Conservation (phyloP, 148 eudicot species). For the Linanthus parryae region DNA sequence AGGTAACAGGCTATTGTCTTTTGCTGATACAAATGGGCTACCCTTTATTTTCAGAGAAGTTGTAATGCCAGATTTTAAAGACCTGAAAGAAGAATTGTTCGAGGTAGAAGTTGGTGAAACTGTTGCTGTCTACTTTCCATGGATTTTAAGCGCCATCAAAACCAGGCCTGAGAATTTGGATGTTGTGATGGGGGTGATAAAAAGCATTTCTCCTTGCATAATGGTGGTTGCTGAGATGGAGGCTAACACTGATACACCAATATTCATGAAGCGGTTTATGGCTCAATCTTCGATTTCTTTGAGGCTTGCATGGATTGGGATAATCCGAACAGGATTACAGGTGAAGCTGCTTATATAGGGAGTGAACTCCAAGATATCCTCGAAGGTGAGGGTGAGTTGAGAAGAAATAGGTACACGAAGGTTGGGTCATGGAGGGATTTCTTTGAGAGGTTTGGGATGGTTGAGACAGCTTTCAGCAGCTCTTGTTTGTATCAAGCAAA, state of each 20-base stretch:
- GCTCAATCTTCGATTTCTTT: constrained; percentile 18
- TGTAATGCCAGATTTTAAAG: constrained; percentile 15
- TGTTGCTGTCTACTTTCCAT: constrained; percentile 12
- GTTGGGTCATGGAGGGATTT: constrained; percentile 17
- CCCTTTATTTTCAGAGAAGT: constrained; percentile 17
- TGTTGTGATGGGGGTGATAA: constrained; percentile 14
- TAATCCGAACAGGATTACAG: not conserved
- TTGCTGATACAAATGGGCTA: too few species aligned
- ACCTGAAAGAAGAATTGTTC: constrained; percentile 13
- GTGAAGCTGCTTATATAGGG: constrained; percentile 6
- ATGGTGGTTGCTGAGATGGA: constrained; percentile 22
- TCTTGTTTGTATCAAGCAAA: constrained; percentile 14
- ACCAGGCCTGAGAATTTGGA: constrained; percentile 12
- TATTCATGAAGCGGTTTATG: constrained; percentile 14
- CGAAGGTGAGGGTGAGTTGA: constrained; percentile 12
- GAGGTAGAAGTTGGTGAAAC: constrained; percentile 17
- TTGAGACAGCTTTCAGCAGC: constrained; percentile 13
- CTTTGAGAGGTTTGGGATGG: constrained; percentile 12
- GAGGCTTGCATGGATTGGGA: constrained; percentile 9
- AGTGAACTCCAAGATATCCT: constrained; percentile 10
- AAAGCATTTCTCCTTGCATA: constrained; percentile 9
- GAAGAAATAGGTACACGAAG: constrained; percentile 10
- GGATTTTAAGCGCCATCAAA: constrained; percentile 6
- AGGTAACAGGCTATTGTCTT: too few species aligned
- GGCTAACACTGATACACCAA: constrained; percentile 19